A percentile compares a stretch with the other conserved stretches of the same genome.
Evolutionary conservation across 1,139 yeast genomes (phyloP).

Genomic region (Casaregolazyma suthepensis): DNA sequence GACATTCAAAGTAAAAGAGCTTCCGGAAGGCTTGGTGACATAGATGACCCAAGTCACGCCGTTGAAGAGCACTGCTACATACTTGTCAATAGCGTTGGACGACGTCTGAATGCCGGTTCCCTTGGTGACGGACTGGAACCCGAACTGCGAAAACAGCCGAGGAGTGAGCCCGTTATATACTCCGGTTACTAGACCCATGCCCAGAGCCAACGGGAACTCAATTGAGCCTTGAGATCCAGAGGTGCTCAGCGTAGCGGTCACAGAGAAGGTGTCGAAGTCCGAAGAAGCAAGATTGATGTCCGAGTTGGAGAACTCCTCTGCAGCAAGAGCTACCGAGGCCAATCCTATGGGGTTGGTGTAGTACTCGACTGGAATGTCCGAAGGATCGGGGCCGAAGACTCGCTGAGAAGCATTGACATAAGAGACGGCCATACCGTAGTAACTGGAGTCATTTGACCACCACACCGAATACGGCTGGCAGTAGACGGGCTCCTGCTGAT

Average conservation of each 20-base stretch:
- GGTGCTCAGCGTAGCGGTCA: constrained; percentile 43
- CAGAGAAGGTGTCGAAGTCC: constrained; percentile 54
- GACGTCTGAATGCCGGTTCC: constrained; percentile 35
- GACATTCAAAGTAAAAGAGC: constrained; percentile 35
- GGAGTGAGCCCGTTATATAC: constrained; percentile 59
- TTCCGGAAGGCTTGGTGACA: constrained; percentile 44
- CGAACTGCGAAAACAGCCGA: constrained; percentile 47
- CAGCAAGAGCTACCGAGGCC: constrained; percentile 51
- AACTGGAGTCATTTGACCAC: constrained; percentile 38
- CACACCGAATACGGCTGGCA: constrained; percentile 62
- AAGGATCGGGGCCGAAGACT: constrained; percentile 35
- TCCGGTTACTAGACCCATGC: constrained; percentile 75
- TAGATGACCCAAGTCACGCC: constrained; percentile 55
- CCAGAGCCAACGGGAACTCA: constrained; percentile 48
- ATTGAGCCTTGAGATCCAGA: constrained; percentile 26
- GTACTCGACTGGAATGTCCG: constrained; percentile 38
- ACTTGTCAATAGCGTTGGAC: constrained; percentile 43
- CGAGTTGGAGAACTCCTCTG: constrained; percentile 41
- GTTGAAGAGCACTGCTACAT: constrained; percentile 46
- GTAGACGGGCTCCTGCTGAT: constrained; percentile 38
- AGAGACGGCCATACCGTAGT: constrained; percentile 54
- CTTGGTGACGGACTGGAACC: constrained; percentile 42
- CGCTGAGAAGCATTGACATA: constrained; percentile 46
- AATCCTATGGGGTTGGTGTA: constrained; percentile 51
- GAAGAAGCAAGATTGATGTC: constrained; percentile 40